A percentile compares a stretch with the other conserved stretches of the same genome.
phyloP scores from a whole-genome alignment of 306 rosid genomes.

The Rubus parviflorus region DNA sequence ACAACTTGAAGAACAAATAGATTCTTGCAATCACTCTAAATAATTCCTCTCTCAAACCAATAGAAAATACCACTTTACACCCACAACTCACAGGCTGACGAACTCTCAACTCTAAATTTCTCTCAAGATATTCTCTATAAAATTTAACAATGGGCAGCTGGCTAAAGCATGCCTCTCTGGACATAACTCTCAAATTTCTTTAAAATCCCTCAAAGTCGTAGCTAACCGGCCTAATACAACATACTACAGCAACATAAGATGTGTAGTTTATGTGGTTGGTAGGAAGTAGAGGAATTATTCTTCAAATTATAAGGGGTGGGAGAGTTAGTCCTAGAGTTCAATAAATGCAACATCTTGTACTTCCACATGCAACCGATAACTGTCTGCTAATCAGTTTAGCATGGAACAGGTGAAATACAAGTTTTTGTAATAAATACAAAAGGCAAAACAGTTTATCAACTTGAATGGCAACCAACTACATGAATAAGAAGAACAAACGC shows the following conservation, averaged over 20 bases:
- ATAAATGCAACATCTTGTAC: background rate
- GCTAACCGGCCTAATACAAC: background rate
- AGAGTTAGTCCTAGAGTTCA: background rate
- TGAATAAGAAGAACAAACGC: slow-evolving; percentile 1
- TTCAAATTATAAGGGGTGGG: background rate
- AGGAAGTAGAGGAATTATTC: background rate
- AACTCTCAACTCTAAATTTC: no score
- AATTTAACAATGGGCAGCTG: no score
- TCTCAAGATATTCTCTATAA: no score
- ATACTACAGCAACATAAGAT: background rate
- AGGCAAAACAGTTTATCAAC: background rate
- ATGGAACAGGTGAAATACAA: background rate
- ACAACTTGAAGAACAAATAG: no score
- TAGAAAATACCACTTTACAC: no score
- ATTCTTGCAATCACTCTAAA: no score
- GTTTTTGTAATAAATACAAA: slow-evolving; percentile 1
- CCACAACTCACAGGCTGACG: no score
- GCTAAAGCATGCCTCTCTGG: no score
- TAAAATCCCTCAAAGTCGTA: no score
- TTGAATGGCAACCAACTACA: background rate
- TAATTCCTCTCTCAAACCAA: no score
- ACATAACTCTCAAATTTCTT: no score
- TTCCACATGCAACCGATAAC: background rate
- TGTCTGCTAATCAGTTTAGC: background rate
- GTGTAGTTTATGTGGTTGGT: background rate